Conservation (phyloP, 495 filamentous ascomycete species). For the Hypoxylon crocopeplum region DNA sequence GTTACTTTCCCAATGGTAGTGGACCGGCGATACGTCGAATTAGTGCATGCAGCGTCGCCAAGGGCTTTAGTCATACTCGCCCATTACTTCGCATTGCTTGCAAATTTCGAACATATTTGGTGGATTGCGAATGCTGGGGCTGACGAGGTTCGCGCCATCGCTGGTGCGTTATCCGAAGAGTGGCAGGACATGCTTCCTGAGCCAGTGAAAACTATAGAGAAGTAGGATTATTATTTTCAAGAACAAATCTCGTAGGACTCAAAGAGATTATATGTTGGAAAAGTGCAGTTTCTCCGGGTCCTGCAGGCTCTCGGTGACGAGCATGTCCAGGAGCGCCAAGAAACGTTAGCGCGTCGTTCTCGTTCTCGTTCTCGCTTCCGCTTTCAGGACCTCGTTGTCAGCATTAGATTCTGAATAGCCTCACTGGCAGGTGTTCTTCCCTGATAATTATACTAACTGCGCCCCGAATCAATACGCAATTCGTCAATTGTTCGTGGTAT, state of each 20-base stretch:
- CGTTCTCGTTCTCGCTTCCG: conserved; percentile 17
- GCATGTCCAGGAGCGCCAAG: too few species aligned
- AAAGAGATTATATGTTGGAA: too few species aligned
- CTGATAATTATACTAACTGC: background rate
- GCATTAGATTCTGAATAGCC: conserved; percentile 6
- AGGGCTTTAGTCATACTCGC: conserved; percentile 50
- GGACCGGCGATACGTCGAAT: conserved; percentile 40
- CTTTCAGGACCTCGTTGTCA: conserved; percentile 4
- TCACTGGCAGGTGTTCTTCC: too few species aligned
- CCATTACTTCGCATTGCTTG: conserved; percentile 48
- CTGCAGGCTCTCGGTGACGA: too few species aligned
- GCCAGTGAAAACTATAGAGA: conserved; percentile 40
- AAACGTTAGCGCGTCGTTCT: conserved; percentile 5
- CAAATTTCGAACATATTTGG: conserved; percentile 44
- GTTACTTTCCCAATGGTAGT: conserved; percentile 47
- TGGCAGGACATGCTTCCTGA: conserved; percentile 51
- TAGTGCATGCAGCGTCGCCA: conserved; percentile 44
- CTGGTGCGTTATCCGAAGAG: conserved; percentile 41
- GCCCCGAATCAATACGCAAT: background rate
- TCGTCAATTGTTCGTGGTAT: background rate
- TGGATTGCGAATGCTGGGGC: conserved; percentile 44
- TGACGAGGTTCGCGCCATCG: conserved; percentile 47
- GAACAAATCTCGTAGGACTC: too few species aligned
- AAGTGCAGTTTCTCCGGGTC: too few species aligned
- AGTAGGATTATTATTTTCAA: background rate